A percentile compares a stretch with the other conserved stretches of the same genome.
phyloP scores from a whole-genome alignment of 495 filamentous ascomycete species.

The Schizothecium vesticola region DNA sequence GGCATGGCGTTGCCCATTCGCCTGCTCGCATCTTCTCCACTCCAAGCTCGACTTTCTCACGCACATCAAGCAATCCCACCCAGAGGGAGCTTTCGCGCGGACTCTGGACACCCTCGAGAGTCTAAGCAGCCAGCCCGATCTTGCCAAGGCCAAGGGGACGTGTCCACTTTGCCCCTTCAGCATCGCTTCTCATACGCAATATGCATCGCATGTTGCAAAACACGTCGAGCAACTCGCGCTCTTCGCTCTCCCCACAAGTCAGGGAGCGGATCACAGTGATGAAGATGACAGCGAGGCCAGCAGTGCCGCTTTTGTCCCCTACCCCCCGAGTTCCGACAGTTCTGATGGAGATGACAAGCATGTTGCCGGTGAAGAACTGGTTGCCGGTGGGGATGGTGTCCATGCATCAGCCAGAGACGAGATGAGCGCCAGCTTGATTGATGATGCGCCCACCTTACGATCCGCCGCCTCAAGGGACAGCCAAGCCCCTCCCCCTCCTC shows the following conservation, averaged over 20 bases:
- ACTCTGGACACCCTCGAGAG: slow-evolving; percentile 34
- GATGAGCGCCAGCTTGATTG: too few species aligned
- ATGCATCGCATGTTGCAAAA: not conserved
- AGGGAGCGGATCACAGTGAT: not conserved
- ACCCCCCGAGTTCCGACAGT: too few species aligned
- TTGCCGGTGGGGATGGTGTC: too few species aligned
- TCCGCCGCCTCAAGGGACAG: too few species aligned
- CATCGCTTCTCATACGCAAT: not conserved
- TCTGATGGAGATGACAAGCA: too few species aligned
- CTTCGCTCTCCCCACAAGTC: not conserved
- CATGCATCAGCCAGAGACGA: too few species aligned
- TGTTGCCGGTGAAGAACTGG: too few species aligned
- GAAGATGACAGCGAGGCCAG: not conserved
- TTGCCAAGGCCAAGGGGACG: slow-evolving; percentile 20
- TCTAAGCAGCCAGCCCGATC: slow-evolving; percentile 53
- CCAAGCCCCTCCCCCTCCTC: too few species aligned
- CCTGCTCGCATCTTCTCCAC: not conserved
- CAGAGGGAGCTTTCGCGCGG: not conserved
- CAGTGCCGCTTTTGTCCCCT: not conserved
- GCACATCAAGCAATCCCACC: not conserved
- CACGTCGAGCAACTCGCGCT: not conserved
- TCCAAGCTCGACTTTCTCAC: not conserved
- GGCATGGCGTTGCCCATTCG: slow-evolving; percentile 1
- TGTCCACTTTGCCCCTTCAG: not conserved
- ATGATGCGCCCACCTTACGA: too few species aligned